Evolutionary conservation across 148 eudicot genomes (phyloP), one percentile per base, ranked within the genome.

Genomic region (Diospyros lotus): DNA sequence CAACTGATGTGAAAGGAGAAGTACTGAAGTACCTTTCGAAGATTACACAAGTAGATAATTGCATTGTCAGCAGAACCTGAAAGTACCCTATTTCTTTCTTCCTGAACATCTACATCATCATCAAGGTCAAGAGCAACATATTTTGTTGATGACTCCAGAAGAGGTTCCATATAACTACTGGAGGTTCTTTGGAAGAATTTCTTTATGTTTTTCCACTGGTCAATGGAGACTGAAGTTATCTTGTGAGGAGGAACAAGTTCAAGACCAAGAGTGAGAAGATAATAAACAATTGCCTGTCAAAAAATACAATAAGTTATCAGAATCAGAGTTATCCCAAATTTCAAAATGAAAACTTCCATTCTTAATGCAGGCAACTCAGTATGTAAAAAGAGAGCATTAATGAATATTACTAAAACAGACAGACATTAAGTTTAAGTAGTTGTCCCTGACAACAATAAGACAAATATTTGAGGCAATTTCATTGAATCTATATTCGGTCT

Each of bases 1-100:
- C 28, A 28, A 28, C 28, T 28, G 28, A 28, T 28, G 28, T 28
- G 28, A 28, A 28, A 28, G 28, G 56, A 28, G 41, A 66, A 73
- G 53, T 62, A 0, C 39, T 12, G 61, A 18, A 66, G 61, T 81
- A 92, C 97, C 97, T 95, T 95, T 58, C 96, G 84, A 52, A 95
- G 92, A 85, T 92, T 92, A 81, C 76, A 90, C 79, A 95, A 83
- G 82, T 87, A 89, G 75, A 95, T 66, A 74, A 95, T 85, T 17
- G 98, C 97, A 66, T 80, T 83, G 73, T 88, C 92, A 62, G 85
- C 80, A 71, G 90, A 87, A 66, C 97, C 96, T 56, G 94, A 89
- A 74, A 92, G 91, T 63, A 95, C 98, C 76, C 94, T 86, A 68
- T 78, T 83, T 81, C 94, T 85, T 86, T 92, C 98, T 64, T 85